Base-by-base conservation (phyloP, 164 flowering plant species). In the Malania oleifera region DNA sequence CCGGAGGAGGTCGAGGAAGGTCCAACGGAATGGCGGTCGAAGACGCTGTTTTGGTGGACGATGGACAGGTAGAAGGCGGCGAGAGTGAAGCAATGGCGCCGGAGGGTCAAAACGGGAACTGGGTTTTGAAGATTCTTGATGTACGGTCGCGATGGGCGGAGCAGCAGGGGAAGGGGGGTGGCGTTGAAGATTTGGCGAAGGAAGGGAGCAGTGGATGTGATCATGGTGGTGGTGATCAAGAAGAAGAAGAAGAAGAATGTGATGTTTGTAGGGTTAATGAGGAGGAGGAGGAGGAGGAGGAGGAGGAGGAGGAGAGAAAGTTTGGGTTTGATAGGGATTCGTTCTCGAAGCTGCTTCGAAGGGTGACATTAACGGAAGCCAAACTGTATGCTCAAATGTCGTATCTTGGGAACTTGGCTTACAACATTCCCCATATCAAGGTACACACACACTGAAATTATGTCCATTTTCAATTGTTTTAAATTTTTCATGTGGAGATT, bases 321-420 rank as follows among this genome's bases (percentile, higher is more conserved):
- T 24, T 75, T 24, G 70, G 70, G 20, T 76, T 87, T 39, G 91
- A 91, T 58, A 71, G 75, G 52, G 75, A 82, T 47, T 76, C 91
- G n/a, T 95, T 91, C 57, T 85, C 95, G 45, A 84, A 73, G 54
- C 56, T 95, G 74, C 80, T 95, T 12, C 60, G 60, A 60, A 72
- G 76, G 74, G 99, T 87, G 15, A 79, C 93, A 3, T 68, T 95
- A 60, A 58, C 75, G 8, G 96, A 95, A 54, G 90, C 92, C 3
- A 84, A 76, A 65, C 47, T 82, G 20, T 95, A 84, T 67, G 96
- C 89, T 38, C 74, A 76, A 64, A 72, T 95, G 87, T 87, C 96
- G 14, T 84, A 87, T 72, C 70, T 95, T 74, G 96, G 98, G 39
- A 79, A 63, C 50, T 63, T 91, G 70, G 93, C 98, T 28, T 95